Conservation (phyloP, 1,139 yeast species). For the Protomyces inouyei region DNA sequence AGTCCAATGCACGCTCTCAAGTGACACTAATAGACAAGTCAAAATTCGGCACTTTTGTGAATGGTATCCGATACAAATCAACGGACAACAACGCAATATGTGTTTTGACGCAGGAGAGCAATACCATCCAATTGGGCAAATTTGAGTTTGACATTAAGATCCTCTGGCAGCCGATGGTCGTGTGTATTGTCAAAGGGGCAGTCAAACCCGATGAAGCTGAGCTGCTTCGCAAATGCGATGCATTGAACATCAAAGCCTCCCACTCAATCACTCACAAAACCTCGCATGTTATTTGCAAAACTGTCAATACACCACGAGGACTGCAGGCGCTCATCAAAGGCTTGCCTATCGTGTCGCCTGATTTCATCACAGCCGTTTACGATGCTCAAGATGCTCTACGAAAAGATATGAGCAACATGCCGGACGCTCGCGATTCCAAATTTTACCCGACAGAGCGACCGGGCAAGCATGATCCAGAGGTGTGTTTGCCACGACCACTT, state of each 20-base stretch:
- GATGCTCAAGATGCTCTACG: neutral
- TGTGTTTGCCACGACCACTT: neutral
- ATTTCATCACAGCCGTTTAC: slow-evolving; percentile 8
- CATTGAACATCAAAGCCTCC: slow-evolving; percentile 8
- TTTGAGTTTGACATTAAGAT: neutral
- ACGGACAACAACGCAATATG: neutral
- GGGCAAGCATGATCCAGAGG: slow-evolving; percentile 1
- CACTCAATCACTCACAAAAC: slow-evolving; percentile 9
- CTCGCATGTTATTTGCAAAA: slow-evolving; percentile 21
- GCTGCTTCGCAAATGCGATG: neutral
- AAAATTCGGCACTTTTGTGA: slow-evolving; percentile 10
- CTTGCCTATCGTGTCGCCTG: slow-evolving; percentile 6
- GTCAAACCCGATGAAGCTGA: slow-evolving; percentile 9
- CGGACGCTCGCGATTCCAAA: neutral
- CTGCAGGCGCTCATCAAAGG: slow-evolving; percentile 19
- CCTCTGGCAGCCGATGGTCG: slow-evolving; percentile 13
- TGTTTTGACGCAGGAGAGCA: neutral
- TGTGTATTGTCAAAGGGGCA: slow-evolving; percentile 1
- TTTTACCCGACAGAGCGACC: slow-evolving; percentile 4
- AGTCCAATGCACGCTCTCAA: neutral
- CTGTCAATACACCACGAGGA: slow-evolving; percentile 17
- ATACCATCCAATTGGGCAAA: neutral
- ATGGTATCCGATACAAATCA: neutral
- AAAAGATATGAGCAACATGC: slow-evolving; percentile 6
- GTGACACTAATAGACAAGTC: slow-evolving; percentile 15